These are phyloP conservation scores for Penicillium cinerascens DNA, from an alignment of 495 filamentous ascomycete species.

Conservation along the genomic window DNA sequence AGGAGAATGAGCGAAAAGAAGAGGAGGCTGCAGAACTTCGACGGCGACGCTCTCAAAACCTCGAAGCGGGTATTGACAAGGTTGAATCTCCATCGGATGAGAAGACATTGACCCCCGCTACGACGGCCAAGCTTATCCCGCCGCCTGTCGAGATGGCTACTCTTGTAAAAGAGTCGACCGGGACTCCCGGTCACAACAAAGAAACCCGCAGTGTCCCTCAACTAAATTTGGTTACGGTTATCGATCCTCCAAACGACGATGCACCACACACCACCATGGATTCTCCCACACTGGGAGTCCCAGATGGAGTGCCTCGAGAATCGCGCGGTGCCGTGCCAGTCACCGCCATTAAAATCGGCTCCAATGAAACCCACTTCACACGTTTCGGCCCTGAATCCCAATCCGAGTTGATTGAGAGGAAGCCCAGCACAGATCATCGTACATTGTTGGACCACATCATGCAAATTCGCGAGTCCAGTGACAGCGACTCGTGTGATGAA, in stretches of 20 bases:
- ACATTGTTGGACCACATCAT: slow-evolving; percentile 51
- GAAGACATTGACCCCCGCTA: slow-evolving; percentile 14
- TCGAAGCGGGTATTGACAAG: slow-evolving; percentile 34
- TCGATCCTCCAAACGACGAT: slow-evolving; percentile 7
- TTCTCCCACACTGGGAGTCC: slow-evolving; percentile 69
- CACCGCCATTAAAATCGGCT: slow-evolving; percentile 38
- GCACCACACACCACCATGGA: slow-evolving; percentile 42
- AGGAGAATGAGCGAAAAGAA: slow-evolving; percentile 62
- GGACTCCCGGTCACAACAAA: background rate
- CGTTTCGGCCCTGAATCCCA: slow-evolving; percentile 70
- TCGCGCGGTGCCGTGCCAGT: slow-evolving; percentile 34
- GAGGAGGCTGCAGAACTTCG: slow-evolving; percentile 45
- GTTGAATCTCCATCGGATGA: slow-evolving; percentile 15
- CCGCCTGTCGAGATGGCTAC: slow-evolving; percentile 26
- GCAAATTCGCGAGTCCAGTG: slow-evolving; percentile 48
- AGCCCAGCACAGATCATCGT: slow-evolving; percentile 34
- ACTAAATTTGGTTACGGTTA: slow-evolving; percentile 30
- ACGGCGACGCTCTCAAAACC: slow-evolving; percentile 29
- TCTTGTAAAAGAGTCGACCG: slow-evolving; percentile 22
- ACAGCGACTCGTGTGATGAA: slow-evolving; percentile 46
- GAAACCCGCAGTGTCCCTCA: slow-evolving; percentile 17
- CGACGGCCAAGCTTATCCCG: slow-evolving; percentile 22
- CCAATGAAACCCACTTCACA: slow-evolving; percentile 59
- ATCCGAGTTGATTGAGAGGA: slow-evolving; percentile 48
- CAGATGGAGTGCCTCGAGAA: slow-evolving; percentile 49